These are phyloP conservation scores for Phalaenopsis equestris DNA, from an alignment of 106 monocot species.

Conservation along the genomic window DNA sequence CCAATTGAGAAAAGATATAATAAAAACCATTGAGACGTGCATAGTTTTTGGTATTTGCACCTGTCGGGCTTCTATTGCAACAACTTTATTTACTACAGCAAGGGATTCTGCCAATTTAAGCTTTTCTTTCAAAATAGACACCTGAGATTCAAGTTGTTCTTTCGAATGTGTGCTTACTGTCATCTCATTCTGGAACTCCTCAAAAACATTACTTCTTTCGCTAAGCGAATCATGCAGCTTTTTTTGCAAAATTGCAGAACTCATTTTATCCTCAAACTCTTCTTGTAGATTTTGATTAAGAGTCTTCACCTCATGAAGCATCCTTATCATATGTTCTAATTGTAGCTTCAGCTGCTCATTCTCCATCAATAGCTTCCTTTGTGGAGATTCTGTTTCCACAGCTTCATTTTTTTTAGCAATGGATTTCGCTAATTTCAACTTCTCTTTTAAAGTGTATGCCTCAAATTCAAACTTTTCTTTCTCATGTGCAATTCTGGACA, in stretches of 20 bases:
- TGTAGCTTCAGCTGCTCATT: conserved; percentile 42
- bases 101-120: conserved; percentile 67
- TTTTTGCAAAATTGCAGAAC: conserved; percentile 34
- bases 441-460: neutral
- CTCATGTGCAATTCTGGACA: conserved; percentile 14
- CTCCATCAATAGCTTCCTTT: conserved; percentile 15
- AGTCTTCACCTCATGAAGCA: conserved; percentile 16
- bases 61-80: conserved; percentile 73
- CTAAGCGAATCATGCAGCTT: conserved; percentile 42
- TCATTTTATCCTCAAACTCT: conserved; percentile 34
- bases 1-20: neutral
- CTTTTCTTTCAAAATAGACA: conserved; percentile 44
- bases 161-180: conserved; percentile 33
- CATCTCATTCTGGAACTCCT: conserved; percentile 34
- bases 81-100: conserved; percentile 86
- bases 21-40: neutral
- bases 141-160: conserved; percentile 23
- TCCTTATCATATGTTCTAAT: conserved; percentile 19
- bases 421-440: neutral
- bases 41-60: conserved; percentile 20
- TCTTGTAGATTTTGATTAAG: conserved; percentile 11
- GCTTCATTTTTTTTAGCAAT: conserved; percentile 13
- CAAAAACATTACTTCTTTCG: conserved; percentile 21
- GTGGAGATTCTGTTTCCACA: conserved; percentile 2
- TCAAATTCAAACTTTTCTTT: neutral